Percentiles rank a stretch among this genome's conserved stretches.
These are phyloP conservation scores for Lichina pygmaea DNA, from an alignment of 495 filamentous ascomycete genomes.

Conservation along the genomic window DNA sequence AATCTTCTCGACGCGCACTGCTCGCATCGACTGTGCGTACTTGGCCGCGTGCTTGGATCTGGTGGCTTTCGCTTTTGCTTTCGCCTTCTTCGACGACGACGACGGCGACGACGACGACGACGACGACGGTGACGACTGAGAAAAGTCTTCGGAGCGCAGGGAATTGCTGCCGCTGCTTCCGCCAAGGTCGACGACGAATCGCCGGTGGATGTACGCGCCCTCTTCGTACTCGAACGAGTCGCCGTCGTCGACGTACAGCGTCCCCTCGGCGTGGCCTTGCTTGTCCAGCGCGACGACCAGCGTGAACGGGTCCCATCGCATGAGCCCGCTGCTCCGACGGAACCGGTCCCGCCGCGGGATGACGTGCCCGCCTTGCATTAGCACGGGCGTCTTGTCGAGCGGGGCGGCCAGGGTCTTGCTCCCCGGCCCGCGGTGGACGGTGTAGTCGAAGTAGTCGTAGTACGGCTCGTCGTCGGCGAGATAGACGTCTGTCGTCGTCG, in stretches of 20 bases:
- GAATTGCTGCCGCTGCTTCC: conserved; percentile 1
- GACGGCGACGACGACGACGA: neutral
- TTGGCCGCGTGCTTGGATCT: conserved; percentile 1
- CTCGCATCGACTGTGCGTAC: conserved; percentile 50
- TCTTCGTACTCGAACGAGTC: conserved; percentile 65
- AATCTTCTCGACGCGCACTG: conserved; percentile 56
- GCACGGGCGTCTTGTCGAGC: conserved; percentile 56
- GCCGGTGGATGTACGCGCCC: conserved; percentile 66
- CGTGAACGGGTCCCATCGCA: conserved; percentile 88
- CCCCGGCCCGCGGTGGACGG: conserved; percentile 32
- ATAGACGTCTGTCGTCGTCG: conserved; percentile 51
- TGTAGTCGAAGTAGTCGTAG: conserved; percentile 78
- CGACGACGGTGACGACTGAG: neutral
- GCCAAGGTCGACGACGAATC: conserved; percentile 34
- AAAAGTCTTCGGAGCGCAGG: conserved; percentile 14
- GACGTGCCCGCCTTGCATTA: conserved; percentile 83
- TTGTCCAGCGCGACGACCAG: conserved; percentile 53
- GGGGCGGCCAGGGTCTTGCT: conserved; percentile 42
- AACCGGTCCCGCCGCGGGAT: conserved; percentile 73
- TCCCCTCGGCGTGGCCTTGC: conserved; percentile 47
- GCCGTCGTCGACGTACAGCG: conserved; percentile 78
- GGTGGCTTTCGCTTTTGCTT: conserved; percentile 24
- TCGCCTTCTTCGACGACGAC: neutral
- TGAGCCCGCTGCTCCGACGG: conserved; percentile 56
- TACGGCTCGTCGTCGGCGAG: conserved; percentile 68